These are phyloP conservation scores for Mortierella sp. DNA, from an alignment of 371 early-diverging fungal genomes.

Conservation along the genomic window DNA sequence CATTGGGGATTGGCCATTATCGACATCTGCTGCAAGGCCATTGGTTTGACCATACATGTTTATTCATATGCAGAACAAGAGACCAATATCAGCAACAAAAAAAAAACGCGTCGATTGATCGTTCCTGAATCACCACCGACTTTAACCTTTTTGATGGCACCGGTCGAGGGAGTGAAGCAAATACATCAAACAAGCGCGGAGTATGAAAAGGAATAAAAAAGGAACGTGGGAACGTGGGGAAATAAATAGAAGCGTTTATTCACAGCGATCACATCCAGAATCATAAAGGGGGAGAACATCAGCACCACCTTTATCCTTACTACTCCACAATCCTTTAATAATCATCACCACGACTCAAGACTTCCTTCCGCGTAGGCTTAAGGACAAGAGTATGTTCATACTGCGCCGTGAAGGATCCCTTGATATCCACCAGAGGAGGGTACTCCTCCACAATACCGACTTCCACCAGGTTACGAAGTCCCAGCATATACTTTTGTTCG, in stretches of 20 bases:
- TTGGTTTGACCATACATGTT: too few relatives aligned
- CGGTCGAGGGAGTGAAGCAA: too few relatives aligned
- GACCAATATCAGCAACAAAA: too few relatives aligned
- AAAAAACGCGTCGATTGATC: too few relatives aligned
- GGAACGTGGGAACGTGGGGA: too few relatives aligned
- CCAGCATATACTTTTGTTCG: conserved; percentile 88
- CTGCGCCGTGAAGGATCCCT: conserved; percentile 97
- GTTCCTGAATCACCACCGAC: too few relatives aligned
- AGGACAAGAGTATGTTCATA: conserved; percentile 98
- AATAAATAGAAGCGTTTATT: neutral
- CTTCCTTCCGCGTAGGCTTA: conserved; percentile 93
- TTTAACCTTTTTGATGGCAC: too few relatives aligned
- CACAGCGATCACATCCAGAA: neutral
- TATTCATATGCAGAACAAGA: too few relatives aligned
- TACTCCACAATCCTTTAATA: conserved; percentile 51
- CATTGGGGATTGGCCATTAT: too few relatives aligned
- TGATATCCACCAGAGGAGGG: conserved; percentile 96
- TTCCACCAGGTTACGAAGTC: conserved; percentile 91
- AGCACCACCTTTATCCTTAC: neutral
- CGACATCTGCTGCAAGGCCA: too few relatives aligned
- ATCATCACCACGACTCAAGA: conserved; percentile 72
- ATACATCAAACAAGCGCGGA: too few relatives aligned
- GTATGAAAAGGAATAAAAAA: too few relatives aligned
- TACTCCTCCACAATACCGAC: conserved; percentile 90
- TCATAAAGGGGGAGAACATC: neutral